Conservation (phyloP, 202 grass and related monocot genomes). For the Setaria italica region DNA sequence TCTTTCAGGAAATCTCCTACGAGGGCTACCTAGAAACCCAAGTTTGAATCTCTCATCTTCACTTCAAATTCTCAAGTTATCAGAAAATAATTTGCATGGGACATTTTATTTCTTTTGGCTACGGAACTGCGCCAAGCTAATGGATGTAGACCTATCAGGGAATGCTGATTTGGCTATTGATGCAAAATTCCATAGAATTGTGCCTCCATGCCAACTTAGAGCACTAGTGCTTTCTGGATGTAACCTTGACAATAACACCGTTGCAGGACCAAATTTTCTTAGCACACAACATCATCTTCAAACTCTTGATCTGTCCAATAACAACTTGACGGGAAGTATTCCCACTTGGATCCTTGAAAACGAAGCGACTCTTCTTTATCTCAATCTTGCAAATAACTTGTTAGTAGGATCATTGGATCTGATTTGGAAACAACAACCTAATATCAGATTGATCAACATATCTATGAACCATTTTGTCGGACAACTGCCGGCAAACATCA, state of each 20-base stretch:
- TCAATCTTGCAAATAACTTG: slow-evolving; percentile 38
- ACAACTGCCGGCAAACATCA: not conserved
- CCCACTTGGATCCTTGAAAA: slow-evolving; percentile 29
- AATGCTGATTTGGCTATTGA: not conserved
- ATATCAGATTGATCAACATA: not conserved
- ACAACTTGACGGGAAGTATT: slow-evolving; percentile 4
- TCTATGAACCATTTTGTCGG: slow-evolving; percentile 12
- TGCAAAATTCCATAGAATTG: not conserved
- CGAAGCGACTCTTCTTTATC: not conserved
- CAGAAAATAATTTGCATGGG: slow-evolving; percentile 32
- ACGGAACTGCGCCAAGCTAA: not conserved
- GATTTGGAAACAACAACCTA: not conserved
- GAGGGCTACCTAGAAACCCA: slow-evolving; percentile 1
- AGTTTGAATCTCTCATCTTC: not conserved
- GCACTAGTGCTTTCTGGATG: slow-evolving; percentile 29
- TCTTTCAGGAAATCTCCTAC: slow-evolving; percentile 30
- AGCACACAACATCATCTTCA: slow-evolving; percentile 16
- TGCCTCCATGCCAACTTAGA: slow-evolving; percentile 18
- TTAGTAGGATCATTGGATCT: slow-evolving; percentile 22
- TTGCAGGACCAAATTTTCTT: slow-evolving; percentile 14
- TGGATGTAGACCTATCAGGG: not conserved
- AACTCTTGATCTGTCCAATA: slow-evolving; percentile 39
- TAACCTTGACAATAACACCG: slow-evolving; percentile 14
- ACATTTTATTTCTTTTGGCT: slow-evolving; percentile 10
- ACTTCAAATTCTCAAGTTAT: slow-evolving; percentile 1